Percentiles rank a stretch among this genome's conserved stretches.
phyloP scores from a whole-genome alignment of 2,329 filamentous ascomycete genomes.

The Verticillium nonalfalfae region DNA sequence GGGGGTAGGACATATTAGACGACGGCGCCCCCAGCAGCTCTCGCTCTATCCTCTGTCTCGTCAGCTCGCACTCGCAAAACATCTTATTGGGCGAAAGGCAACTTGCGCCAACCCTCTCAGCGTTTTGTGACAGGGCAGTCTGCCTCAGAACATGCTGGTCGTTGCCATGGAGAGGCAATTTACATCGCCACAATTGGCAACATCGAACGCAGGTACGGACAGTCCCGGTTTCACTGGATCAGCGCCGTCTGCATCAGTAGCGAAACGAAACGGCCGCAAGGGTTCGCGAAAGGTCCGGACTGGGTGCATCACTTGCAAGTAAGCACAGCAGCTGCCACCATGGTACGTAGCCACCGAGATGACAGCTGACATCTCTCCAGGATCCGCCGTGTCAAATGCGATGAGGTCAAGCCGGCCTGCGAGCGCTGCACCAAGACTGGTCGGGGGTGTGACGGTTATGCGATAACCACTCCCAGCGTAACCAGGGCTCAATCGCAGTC shows the following conservation, averaged over 20 bases:
- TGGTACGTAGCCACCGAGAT: too few relatives aligned
- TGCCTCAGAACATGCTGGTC: neutral
- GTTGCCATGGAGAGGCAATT: neutral
- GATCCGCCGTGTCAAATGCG: slow-evolving; percentile 51
- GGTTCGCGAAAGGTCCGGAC: slow-evolving; percentile 39
- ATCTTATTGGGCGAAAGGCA: neutral
- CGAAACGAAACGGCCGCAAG: slow-evolving; percentile 21
- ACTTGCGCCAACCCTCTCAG: neutral
- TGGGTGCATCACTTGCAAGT: slow-evolving; percentile 50
- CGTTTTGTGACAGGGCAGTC: too few relatives aligned
- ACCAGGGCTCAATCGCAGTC: neutral
- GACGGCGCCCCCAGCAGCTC: neutral
- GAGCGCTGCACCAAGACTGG: slow-evolving; percentile 47
- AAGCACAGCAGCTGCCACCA: neutral
- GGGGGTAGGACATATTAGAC: neutral
- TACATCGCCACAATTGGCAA: neutral
- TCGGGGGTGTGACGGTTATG: slow-evolving; percentile 50
- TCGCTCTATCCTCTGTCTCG: neutral
- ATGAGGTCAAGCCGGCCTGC: slow-evolving; percentile 47
- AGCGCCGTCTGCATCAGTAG: neutral
- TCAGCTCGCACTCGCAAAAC: neutral
- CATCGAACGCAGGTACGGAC: neutral
- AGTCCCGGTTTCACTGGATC: neutral
- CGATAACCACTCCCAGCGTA: neutral
- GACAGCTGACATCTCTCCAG: slow-evolving; percentile 20